Evolutionary conservation across 306 rosid genomes (phyloP), one percentile per base, ranked within the genome.

Genomic region (Sesbania bispinosa): DNA sequence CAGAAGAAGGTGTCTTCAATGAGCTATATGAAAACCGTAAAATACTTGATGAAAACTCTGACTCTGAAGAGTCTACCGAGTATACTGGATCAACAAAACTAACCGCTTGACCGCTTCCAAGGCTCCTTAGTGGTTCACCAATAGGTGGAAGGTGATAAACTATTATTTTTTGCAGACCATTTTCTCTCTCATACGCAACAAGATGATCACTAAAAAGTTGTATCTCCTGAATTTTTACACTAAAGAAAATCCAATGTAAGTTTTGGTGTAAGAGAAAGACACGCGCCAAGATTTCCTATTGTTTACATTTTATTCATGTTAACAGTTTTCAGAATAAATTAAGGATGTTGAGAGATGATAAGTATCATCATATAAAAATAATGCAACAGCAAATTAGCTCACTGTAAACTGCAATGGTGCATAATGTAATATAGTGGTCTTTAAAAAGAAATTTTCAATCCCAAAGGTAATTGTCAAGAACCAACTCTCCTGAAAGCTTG

Each of bases 11-110:
- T 18, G 96, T 90, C 85, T 74, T 93, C 92, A 90, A 50, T 63
- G 97, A 93, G 84, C 97, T 87, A 73, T 90, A 90, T 15, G 86
- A 46, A 81, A 82, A 90, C 68, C 94, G 86, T 68, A 93, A 83
- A 80, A 93, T 75, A 71, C 85, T 74, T 54, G 97, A 90, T 32
- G 82, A 74, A 82, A 88, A 93, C 54, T 85, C 94, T 58, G 94
- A 88, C 47, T 81, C 84, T 19, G 82, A 76, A 53, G 69, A 70
- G 5, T 75, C 82, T 78, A 84, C 89, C 1, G 88, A 84, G 79
- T 93, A 93, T 15, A 85, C 71, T 55, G 96, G 97, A 87, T 93
- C 97, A 30, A 78, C 13, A 60, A 90, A 90, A 36, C 80, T 80
- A 73, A 93, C 94, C 9, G 79, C 77, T 24, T 74, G 87, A 18